Evolutionary conservation across 2,329 filamentous ascomycete species (phyloP).

Genomic region (Beauveria pseudobassiana): DNA sequence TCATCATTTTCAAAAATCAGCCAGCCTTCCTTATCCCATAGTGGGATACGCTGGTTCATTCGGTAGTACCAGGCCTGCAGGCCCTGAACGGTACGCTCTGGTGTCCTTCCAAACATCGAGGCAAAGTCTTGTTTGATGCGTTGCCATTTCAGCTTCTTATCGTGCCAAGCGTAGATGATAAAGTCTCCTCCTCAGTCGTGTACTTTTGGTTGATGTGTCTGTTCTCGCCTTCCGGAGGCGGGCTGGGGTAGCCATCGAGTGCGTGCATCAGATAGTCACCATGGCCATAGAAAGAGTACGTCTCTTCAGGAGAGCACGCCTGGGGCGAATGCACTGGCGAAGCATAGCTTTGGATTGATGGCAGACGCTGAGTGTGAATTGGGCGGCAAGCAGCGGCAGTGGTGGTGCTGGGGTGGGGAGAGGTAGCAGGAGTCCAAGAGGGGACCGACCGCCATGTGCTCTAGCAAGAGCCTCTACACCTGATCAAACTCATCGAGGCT

Average conservation of each 20-base stretch:
- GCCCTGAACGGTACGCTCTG: conserved; percentile 32
- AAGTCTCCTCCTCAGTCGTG: conserved; percentile 35
- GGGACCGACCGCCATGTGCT: conserved; percentile 21
- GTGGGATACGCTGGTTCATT: conserved; percentile 34
- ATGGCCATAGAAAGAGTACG: conserved; percentile 17
- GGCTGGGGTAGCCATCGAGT: conserved; percentile 27
- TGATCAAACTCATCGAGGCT: conserved; percentile 31
- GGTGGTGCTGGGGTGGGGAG: conserved; percentile 18
- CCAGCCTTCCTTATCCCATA: conserved; percentile 33
- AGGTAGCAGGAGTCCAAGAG: conserved; percentile 20
- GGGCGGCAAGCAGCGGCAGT: conserved; percentile 17
- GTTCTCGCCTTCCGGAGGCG: conserved; percentile 29
- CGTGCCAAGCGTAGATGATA: conserved; percentile 37
- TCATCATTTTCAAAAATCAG: conserved; percentile 33
- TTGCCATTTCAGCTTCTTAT: conserved; percentile 36
- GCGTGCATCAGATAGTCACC: conserved; percentile 19
- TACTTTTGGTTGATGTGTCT: conserved; percentile 38
- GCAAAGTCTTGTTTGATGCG: conserved; percentile 32
- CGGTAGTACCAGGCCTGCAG: conserved; percentile 38
- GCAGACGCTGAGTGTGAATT: conserved; percentile 19
- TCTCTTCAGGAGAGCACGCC: conserved; percentile 14
- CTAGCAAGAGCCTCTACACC: conserved; percentile 28
- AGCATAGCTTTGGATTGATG: conserved; percentile 17
- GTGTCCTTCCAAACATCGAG: conserved; percentile 29
- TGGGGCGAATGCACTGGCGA: neutral